These are phyloP conservation scores for Cercospora zeae-maydis DNA, from an alignment of 2,329 filamentous ascomycete genomes.

Conservation along the genomic window DNA sequence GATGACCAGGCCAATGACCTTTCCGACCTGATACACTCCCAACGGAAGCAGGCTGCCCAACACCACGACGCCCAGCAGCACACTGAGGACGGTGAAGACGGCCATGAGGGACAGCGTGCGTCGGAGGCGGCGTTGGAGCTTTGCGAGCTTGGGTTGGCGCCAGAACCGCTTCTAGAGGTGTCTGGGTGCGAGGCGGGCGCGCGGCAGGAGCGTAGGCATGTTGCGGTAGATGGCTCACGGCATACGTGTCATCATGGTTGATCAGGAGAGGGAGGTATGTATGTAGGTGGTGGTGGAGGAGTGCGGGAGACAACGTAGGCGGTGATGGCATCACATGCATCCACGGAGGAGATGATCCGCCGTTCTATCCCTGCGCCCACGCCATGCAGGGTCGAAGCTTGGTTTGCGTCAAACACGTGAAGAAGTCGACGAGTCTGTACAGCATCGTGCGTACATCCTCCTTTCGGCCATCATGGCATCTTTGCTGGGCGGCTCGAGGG, in stretches of 20 bases:
- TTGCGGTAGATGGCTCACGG: background rate
- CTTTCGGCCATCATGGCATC: constrained; percentile 19
- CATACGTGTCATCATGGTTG: background rate
- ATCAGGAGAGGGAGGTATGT: background rate
- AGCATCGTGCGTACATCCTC: background rate
- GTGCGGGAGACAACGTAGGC: background rate
- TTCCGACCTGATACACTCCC: constrained; percentile 25
- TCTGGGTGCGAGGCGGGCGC: background rate
- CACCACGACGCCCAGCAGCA: constrained; percentile 25
- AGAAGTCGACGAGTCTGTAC: background rate
- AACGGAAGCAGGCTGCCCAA: constrained; percentile 28
- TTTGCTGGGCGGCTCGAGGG: background rate
- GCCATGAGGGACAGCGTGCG: constrained; percentile 2
- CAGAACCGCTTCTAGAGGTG: constrained; percentile 4
- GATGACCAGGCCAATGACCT: constrained; percentile 29
- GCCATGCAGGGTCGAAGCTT: constrained; percentile 12
- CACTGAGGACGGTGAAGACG: constrained; percentile 12
- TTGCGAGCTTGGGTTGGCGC: background rate
- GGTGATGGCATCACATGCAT: constrained; percentile 10
- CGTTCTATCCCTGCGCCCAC: background rate
- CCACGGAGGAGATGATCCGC: background rate
- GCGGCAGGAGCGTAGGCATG: background rate
- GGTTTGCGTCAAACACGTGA: background rate
- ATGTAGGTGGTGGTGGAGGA: background rate
- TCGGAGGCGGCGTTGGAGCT: background rate